Evolutionary conservation across 2,329 filamentous ascomycete species (phyloP), one percentile per base, ranked within the genome.

Genomic region (Pezicula carpinea): DNA sequence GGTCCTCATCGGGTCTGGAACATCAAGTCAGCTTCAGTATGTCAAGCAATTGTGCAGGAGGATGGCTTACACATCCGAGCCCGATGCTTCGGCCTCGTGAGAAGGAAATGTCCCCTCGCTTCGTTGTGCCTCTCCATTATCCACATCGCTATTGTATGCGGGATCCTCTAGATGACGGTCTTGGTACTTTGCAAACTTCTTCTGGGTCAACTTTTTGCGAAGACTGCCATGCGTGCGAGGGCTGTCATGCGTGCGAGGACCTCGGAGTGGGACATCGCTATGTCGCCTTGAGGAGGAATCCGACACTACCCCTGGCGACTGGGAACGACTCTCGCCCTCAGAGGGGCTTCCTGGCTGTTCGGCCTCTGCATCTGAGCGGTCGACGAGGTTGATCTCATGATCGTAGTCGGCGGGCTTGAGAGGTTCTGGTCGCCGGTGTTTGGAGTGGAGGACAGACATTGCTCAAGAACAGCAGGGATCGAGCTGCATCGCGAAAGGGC

Each of bases 321-420:
- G 21, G 18, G 34, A 19, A 17, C 39, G 22, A 6, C 19, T 19
- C 17, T 43, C 39, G 11, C 48, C 49, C 10, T 38, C 39, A 36
- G 56, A 57, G n/a, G 19, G 51, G 26, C 49, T 62, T 11, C 26
- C 26, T 11, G 26, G 10, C 13, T 29, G 26, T 6, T 18, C 48
- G 44, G 44, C 48, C 21, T 41, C 26, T 23, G 23, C 31, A 10
- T 41, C 44, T 7, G 59, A 59, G 40, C 54, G 54, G 64, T 89
- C 83, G 55, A 87, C 72, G 32, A 91, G 77, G 55, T 64, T 68
- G 60, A 91, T 90, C 63, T 83, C 82, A 65, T 88, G 85, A 58
- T 85, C 82, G 60, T 83, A 85, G 56, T 85, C 80, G 62, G 68
- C 70, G 53, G 82, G 79, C 63, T 76, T 74, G 48, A 82, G 69